Base-by-base conservation (phyloP, 345 rosid species). In the Physaria fendleri region DNA sequence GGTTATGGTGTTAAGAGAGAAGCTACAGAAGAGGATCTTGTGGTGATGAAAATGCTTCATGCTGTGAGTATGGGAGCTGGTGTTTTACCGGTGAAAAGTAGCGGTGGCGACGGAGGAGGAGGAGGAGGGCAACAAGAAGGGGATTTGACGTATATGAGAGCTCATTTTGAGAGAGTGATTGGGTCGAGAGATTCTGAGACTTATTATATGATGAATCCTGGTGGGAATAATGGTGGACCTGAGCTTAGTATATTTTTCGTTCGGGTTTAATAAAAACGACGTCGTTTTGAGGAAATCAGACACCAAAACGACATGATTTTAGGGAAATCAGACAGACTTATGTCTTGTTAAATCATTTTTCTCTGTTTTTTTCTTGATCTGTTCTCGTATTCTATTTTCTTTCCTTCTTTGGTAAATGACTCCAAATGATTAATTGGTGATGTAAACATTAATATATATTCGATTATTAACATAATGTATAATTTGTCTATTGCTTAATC, bases 121-220 rank as follows among this genome's bases (percentile, higher is more conserved):
- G 33, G 37, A 46, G 9, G 20, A 10, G 2, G 79, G 56, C 13
- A 56, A 21, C 60, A 47, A 34, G 95, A 91, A 11, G 90, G 95
- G 1, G 95, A 88, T 39, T 59, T 91, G 69, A 69, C 83, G 0
- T 91, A 85, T 56, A 84, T 88, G 92, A 74, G 96, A 8, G 84
- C 95, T 20, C 69, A 82, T 70, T 91, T 88, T 44, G 95, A 91
- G 66, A 77, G 95, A 10, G 89, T 89, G 28, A 57, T 79, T 4
- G 87, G 91, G 27, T 91, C 96, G 1, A 82, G 62, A 72, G 98
- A 91, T 54, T 91, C 98, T 0, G 95, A 91, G 60, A 91, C 96
- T 1, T 88, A 81, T 64, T 84, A 91, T 58, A 88, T 91, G 95
- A 58, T 77, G 85, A 84, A 78, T 37, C 96, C 90, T 0, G 92